Conservation (phyloP, 768 basidiomycete species). For the Phanerochaete sordida region DNA sequence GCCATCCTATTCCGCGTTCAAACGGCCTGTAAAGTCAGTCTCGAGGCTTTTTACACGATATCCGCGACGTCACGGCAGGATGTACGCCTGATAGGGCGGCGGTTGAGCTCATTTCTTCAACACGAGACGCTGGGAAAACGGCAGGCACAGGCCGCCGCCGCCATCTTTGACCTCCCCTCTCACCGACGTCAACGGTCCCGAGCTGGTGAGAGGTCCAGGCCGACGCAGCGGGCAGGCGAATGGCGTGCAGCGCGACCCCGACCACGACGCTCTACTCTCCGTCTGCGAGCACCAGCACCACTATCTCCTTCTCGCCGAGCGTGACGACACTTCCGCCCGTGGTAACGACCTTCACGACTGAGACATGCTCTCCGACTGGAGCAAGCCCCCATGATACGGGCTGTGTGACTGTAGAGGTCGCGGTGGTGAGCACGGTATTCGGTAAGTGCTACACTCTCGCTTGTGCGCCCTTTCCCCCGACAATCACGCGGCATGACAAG, state of each 20-base stretch:
- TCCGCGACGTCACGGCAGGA: not conserved
- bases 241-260: slow-evolving; percentile 40
- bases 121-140: slow-evolving; percentile 11
- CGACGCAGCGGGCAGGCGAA: slow-evolving; percentile 7
- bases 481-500: not conserved
- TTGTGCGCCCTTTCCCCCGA: not conserved
- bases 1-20: not conserved
- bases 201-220: not conserved
- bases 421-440: slow-evolving; percentile 30
- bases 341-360: slow-evolving; percentile 29
- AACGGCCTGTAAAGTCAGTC: not conserved
- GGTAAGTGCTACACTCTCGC: slow-evolving; percentile 25
- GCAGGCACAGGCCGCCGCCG: slow-evolving; percentile 1
- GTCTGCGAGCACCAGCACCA: slow-evolving; percentile 30
- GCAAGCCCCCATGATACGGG: slow-evolving; percentile 21
- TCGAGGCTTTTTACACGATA: not conserved
- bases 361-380: slow-evolving; percentile 29
- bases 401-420: slow-evolving; percentile 25
- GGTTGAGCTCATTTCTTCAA: slow-evolving; percentile 1
- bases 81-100: not conserved
- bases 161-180: not conserved
- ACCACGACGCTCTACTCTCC: slow-evolving; percentile 40
- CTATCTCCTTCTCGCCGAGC: slow-evolving; percentile 36
- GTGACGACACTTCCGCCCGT: slow-evolving; percentile 28
- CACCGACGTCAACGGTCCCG: slow-evolving; percentile 3